Evolutionary conservation across 768 basidiomycete genomes (phyloP).

Genomic region (Aureoboletus auriporus): DNA sequence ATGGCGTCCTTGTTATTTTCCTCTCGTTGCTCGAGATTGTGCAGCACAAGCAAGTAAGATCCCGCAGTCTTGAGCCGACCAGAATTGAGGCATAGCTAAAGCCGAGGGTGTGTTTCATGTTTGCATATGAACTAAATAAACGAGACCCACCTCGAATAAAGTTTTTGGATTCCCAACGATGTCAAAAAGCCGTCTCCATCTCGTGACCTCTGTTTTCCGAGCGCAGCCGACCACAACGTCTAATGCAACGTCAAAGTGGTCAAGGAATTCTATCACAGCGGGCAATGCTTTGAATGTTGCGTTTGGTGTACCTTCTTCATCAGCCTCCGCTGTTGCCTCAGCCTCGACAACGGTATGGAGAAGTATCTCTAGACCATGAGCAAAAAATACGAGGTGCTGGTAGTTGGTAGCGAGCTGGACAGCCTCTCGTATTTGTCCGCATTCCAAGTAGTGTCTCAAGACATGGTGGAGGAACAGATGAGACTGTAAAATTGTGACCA

Average conservation of each 20-base stretch:
- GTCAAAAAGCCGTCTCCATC: conserved; percentile 86
- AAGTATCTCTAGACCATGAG: conserved; percentile 91
- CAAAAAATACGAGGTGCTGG: conserved; percentile 84
- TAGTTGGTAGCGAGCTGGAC: conserved; percentile 85
- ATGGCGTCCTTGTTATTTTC: conserved; percentile 75
- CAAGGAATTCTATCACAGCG: conserved; percentile 82
- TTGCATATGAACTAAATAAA: not conserved
- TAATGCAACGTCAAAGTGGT: conserved; percentile 86
- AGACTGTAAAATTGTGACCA: conserved; percentile 47
- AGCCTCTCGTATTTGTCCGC: conserved; percentile 62
- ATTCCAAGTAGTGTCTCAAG: conserved; percentile 75
- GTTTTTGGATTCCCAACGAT: conserved; percentile 87
- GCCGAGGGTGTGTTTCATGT: not conserved
- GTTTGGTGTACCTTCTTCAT: conserved; percentile 17
- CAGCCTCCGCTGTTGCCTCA: conserved; percentile 46
- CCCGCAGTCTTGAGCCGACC: conserved; percentile 82
- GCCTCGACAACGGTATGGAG: conserved; percentile 91
- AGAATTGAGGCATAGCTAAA: conserved; percentile 67
- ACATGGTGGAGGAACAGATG: conserved; percentile 94
- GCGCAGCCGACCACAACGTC: conserved; percentile 97
- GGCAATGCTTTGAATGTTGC: conserved; percentile 45
- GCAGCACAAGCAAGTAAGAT: conserved; percentile 89
- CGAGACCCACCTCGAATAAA: conserved; percentile 75
- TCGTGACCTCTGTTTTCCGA: conserved; percentile 89
- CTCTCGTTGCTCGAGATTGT: conserved; percentile 88